Evolutionary conservation across 2,329 filamentous ascomycete genomes (phyloP).

Genomic region (Colletotrichum acutatum): DNA sequence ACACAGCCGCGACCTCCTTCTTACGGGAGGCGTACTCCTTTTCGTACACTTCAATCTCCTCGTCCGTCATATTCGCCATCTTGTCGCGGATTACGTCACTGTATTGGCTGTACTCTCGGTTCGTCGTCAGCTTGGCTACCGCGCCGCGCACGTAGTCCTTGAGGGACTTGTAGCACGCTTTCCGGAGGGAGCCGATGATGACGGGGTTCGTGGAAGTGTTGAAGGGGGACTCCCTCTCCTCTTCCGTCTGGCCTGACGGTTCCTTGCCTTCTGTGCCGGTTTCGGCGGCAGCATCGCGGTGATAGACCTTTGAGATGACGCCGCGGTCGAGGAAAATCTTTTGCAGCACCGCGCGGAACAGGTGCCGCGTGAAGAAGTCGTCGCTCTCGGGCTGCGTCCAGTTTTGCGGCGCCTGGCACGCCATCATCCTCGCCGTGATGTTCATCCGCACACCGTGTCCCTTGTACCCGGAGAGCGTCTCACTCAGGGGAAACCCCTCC

Average conservation of each 20-base stretch:
- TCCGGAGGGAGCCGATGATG: conserved; percentile 86
- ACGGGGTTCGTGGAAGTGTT: conserved; percentile 78
- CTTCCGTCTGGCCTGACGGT: conserved; percentile 38
- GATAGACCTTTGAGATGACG: conserved; percentile 72
- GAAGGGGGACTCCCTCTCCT: conserved; percentile 51
- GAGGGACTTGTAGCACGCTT: conserved; percentile 82
- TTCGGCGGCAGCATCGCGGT: conserved; percentile 48
- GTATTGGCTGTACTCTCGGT: conserved; percentile 66
- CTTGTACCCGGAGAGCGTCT: conserved; percentile 69
- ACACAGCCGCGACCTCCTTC: conserved; percentile 86
- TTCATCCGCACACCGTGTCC: conserved; percentile 82
- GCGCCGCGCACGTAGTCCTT: conserved; percentile 83
- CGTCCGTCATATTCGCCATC: conserved; percentile 77
- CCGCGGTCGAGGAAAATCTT: conserved; percentile 90
- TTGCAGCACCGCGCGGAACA: conserved; percentile 90
- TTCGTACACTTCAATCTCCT: conserved; percentile 80
- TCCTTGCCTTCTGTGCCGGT: conserved; percentile 30
- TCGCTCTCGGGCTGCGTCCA: conserved; percentile 87
- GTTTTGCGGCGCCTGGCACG: conserved; percentile 92
- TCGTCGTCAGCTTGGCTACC: conserved; percentile 75
- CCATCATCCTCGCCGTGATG: conserved; percentile 98
- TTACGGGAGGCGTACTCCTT: conserved; percentile 70
- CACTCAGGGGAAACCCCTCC: conserved; percentile 93
- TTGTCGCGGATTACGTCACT: conserved; percentile 71
- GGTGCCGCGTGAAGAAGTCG: conserved; percentile 91